Conservation (phyloP, 495 filamentous ascomycete genomes). For the Neurospora sp. region DNA sequence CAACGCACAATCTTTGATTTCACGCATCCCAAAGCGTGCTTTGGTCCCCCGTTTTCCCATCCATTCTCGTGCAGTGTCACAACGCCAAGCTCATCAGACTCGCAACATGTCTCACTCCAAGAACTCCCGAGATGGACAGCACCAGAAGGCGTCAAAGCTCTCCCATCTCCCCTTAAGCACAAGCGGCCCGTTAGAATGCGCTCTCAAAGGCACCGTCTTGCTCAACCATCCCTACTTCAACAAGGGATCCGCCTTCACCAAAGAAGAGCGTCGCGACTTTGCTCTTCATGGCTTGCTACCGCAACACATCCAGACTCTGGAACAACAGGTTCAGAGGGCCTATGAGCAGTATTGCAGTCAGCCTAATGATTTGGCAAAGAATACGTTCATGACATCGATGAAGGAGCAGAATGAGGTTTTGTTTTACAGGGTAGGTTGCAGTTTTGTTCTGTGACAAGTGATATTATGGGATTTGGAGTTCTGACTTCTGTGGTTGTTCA, state of each 20-base stretch:
- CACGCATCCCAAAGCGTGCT: neutral
- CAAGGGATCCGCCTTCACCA: slow-evolving; percentile 71
- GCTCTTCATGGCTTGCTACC: slow-evolving; percentile 64
- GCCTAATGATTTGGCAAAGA: slow-evolving; percentile 58
- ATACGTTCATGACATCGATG: slow-evolving; percentile 78
- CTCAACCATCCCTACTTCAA: slow-evolving; percentile 66
- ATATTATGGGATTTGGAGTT: neutral
- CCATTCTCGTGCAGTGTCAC: neutral
- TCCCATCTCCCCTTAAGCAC: slow-evolving; percentile 52
- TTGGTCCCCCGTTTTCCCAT: neutral
- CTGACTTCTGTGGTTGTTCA: slow-evolving; percentile 2
- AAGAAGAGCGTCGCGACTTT: slow-evolving; percentile 58
- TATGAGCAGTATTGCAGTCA: slow-evolving; percentile 66
- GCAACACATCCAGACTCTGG: slow-evolving; percentile 61
- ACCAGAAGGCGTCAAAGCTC: slow-evolving; percentile 36
- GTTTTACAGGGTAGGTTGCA: slow-evolving; percentile 49
- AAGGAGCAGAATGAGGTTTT: slow-evolving; percentile 77
- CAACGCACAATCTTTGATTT: neutral
- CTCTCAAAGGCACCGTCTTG: slow-evolving; percentile 48
- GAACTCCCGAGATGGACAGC: slow-evolving; percentile 1
- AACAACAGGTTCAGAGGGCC: slow-evolving; percentile 66
- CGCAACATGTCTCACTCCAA: neutral
- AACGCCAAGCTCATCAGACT: neutral
- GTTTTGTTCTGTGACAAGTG: neutral
- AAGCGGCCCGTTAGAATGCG: slow-evolving; percentile 52